Base-by-base conservation (phyloP, 2,329 filamentous ascomycete species). In the Xylariaceae sp. region DNA sequence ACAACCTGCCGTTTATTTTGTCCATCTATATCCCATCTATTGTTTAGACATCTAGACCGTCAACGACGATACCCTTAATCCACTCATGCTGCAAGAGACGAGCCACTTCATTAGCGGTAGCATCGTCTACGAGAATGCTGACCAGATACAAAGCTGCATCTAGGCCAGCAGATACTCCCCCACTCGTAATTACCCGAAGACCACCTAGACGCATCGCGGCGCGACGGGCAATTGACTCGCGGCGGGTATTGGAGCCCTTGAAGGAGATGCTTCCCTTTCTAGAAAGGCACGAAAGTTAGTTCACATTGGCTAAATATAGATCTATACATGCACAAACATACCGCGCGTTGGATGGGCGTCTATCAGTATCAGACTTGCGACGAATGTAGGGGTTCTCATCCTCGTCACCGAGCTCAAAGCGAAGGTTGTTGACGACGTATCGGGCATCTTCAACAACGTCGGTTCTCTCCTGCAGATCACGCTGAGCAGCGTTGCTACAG, bases 381-480 rank as follows among this genome's bases (percentile, higher is more conserved):
- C 90, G 83, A 73, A 95, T 87, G 76, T 94, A 94, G 28, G 90
- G 90, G 75, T 91, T 94, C 75, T 92, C 88, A 61, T 93, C 89
- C 69, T 90, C 86, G 70, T 93, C 86, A 59, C 89, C 88, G 65
- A 95, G 80, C 67, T 95, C 91, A 74, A 94, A 96, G 66, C 91
- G 89, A 58, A 92, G 87, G 76, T 96, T 95, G 82, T 96, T 96
- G 73, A 96, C 91, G 17, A 96, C 91, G 72, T 95, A 96, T 70
- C 91, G 84, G 70, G 83, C 82, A 63, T 91, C 88, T 70, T 95
- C 90, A 69, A 94, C 83, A 62, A 95, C 89, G 70, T 95, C 90
- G 67, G 90, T 92, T 70, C 90, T 87, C 78, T 92, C 88, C 54
- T 86, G 83, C 65, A 89, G 79, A 73, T 90, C 86, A 62, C 86